A percentile compares a stretch with the other conserved stretches of the same genome.
Evolutionary conservation across 164 flowering plant genomes (phyloP).

Genomic region (Chimonanthus praecox): DNA sequence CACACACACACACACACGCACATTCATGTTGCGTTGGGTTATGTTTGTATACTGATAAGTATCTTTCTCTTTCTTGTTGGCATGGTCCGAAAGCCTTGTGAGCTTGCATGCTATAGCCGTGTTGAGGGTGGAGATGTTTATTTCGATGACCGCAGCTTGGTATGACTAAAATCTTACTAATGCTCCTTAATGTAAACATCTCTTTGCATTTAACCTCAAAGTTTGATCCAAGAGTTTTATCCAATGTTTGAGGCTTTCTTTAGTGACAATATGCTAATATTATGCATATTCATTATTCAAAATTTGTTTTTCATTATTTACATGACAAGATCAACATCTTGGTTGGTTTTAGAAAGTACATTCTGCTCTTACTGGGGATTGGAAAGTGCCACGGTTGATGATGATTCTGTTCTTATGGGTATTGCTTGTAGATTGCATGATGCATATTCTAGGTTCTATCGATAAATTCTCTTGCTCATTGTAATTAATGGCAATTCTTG

Average conservation of each 20-base stretch:
- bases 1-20: not conserved
- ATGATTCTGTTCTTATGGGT: not conserved
- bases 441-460: constrained; percentile 1
- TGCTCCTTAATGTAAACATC: not conserved
- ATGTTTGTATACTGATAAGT: not conserved
- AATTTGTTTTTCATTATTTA: not conserved
- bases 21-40: not conserved
- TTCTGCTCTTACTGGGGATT: not conserved
- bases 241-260: not conserved
- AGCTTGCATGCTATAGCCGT: constrained; percentile 91
- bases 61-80: not conserved
- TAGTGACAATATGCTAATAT: not conserved
- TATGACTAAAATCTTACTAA: constrained; percentile 24
- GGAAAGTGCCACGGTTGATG: not conserved
- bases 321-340: not conserved
- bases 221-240: not conserved
- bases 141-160: constrained; percentile 93
- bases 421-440: not conserved
- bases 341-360: not conserved
- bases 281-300: no score
- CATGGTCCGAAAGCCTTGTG: constrained; percentile 59
- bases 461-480: not conserved
- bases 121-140: constrained; percentile 80
- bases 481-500: not conserved
- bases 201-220: not conserved